Conservation (phyloP, 2,329 filamentous ascomycete species). For the Lasiodiplodia sp. region DNA sequence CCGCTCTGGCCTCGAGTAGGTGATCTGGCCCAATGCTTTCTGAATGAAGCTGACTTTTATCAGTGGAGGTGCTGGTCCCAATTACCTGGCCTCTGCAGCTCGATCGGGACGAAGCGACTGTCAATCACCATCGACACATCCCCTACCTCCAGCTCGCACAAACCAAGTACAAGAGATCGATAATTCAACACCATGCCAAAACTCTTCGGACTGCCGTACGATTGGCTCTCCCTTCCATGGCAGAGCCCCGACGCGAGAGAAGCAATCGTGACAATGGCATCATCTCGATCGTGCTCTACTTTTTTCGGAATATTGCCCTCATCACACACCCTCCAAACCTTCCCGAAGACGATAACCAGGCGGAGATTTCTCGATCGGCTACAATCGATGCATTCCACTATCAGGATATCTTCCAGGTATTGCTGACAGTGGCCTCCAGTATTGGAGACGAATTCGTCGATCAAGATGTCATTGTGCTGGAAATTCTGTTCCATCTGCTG, state of each 20-base stretch:
- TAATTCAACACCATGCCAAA: conserved; percentile 81
- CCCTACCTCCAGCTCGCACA: conserved; percentile 90
- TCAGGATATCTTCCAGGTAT: conserved; percentile 86
- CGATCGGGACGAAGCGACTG: conserved; percentile 79
- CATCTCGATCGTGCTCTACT: conserved; percentile 87
- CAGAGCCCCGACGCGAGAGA: conserved; percentile 76
- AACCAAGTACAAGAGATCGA: conserved; percentile 84
- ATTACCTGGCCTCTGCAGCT: conserved; percentile 93
- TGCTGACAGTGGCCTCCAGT: conserved; percentile 88
- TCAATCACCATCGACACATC: conserved; percentile 91
- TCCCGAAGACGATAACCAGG: conserved; percentile 84
- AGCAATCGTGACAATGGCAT: conserved; percentile 85
- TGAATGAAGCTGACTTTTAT: conserved; percentile 34
- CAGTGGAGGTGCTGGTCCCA: conserved; percentile 86
- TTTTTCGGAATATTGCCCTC: conserved; percentile 86
- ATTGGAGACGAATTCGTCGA: conserved; percentile 92
- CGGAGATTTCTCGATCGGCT: conserved; percentile 85
- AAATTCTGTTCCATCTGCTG: conserved; percentile 89
- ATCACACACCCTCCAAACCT: conserved; percentile 77
- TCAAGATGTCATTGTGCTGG: conserved; percentile 88
- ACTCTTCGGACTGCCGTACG: conserved; percentile 84
- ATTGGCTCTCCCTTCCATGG: conserved; percentile 85
- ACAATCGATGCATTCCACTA: conserved; percentile 88
- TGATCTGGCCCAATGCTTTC: background rate
- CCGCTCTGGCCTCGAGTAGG: conserved; percentile 79